Base-by-base conservation (phyloP, 2,329 filamentous ascomycete genomes). In the Corinectria fuckeliana region DNA sequence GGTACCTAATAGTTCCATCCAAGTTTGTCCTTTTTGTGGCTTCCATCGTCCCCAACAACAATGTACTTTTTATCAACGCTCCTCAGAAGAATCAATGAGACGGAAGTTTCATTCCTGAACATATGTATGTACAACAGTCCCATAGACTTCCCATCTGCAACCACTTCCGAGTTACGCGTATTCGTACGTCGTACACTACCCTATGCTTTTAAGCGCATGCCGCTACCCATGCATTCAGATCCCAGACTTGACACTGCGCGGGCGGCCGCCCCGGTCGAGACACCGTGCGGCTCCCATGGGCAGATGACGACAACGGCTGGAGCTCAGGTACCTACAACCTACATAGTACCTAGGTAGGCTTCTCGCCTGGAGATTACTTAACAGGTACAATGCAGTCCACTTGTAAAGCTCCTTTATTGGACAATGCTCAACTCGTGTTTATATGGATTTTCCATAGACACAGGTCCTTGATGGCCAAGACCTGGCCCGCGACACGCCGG, bases 301-400 rank as follows among this genome's bases (percentile, higher is more conserved):
- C 6, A 26, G 41, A 58, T 58, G 55, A 58, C 55, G 55, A 52
- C 55, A 52, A 58, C 13, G 49, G 55, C 41, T 58, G 55, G 52
- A 58, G 49, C 26, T 52, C 30, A n/a, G n/a, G n/a, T n/a, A n/a
- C n/a, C n/a, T n/a, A n/a, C n/a, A n/a, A n/a, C n/a, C n/a, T n/a
- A n/a, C n/a, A n/a, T n/a, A n/a, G n/a, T n/a, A n/a, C n/a, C n/a
- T n/a, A n/a, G n/a, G n/a, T 18, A 18, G 25, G 16, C 41, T 55
- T 32, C 30, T 42, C 5, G 21, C 7, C 21, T 25, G 9, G 23
- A 26, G 25, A 11, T 25, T 10, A 5, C 47, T 20, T 21, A 2
- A 3, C 18, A 38, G 11, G 26, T 14, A 26, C 30, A n/a, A 32
- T n/a, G 30, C 41, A 6, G 28, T 25, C 14, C 18, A 16, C 9